Percentiles rank a stretch among this genome's conserved stretches.
Evolutionary conservation across 176 grass and related monocot species (phyloP).

Genomic region (Raddia distichophylla): DNA sequence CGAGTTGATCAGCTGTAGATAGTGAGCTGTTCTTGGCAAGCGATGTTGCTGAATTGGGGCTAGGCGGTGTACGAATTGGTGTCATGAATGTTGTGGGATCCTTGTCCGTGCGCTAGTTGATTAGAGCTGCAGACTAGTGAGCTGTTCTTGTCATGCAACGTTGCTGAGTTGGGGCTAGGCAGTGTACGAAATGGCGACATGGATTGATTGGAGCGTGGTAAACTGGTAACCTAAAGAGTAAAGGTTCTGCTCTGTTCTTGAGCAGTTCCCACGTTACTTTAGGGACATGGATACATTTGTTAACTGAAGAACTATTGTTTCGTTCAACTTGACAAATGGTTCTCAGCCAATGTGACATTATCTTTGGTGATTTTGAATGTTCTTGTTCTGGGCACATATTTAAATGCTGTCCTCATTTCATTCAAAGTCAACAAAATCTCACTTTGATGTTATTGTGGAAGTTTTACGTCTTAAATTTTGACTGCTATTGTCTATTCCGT

Average conservation of each 20-base stretch:
- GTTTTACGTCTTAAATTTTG: neutral
- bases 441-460: neutral
- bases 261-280: slow-evolving; percentile 36
- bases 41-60: neutral
- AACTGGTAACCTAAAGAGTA: slow-evolving; percentile 45
- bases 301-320: neutral
- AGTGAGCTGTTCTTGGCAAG: neutral
- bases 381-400: neutral
- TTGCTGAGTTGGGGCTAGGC: neutral
- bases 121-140: neutral
- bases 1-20: neutral
- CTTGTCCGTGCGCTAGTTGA: neutral
- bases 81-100: neutral
- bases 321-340: slow-evolving; percentile 17
- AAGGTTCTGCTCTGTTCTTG: slow-evolving; percentile 36
- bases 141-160: neutral
- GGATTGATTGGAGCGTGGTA: neutral
- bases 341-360: neutral
- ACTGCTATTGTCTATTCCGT: neutral
- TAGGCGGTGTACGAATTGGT: neutral
- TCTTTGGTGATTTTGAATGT: neutral
- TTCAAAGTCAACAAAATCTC: neutral
- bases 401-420: neutral
- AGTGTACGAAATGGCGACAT: neutral
- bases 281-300: slow-evolving; percentile 37